These are phyloP conservation scores for Rugonectria rugulosa DNA, from an alignment of 2,329 filamentous ascomycete genomes.

Conservation along the genomic window DNA sequence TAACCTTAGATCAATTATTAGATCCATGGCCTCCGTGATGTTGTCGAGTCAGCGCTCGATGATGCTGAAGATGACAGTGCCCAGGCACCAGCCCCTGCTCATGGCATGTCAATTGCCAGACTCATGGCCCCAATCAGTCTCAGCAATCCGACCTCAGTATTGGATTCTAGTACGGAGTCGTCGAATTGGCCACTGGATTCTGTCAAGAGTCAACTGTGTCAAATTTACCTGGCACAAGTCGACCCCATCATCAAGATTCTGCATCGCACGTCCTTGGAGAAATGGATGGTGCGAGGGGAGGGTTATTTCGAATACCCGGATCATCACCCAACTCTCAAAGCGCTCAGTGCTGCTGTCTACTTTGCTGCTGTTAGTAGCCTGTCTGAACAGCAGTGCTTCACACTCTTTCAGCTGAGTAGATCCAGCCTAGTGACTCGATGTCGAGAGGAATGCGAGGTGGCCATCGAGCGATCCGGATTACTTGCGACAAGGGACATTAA, in stretches of 20 bases:
- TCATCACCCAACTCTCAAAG: constrained; percentile 11
- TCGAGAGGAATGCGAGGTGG: constrained; percentile 17
- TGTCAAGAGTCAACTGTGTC: neutral
- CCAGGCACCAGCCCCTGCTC: neutral
- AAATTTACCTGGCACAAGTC: constrained; percentile 20
- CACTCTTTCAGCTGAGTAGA: constrained; percentile 24
- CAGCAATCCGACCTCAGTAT: too few species aligned
- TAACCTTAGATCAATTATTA: neutral
- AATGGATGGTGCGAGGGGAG: constrained; percentile 29
- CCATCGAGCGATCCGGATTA: constrained; percentile 32
- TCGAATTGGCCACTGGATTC: neutral
- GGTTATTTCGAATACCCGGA: constrained; percentile 36
- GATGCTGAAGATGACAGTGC: neutral
- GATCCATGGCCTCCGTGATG: constrained; percentile 5
- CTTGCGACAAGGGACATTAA: constrained; percentile 38
- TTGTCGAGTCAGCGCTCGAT: constrained; percentile 1
- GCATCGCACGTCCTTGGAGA: constrained; percentile 18
- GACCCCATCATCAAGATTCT: constrained; percentile 28
- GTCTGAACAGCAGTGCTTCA: constrained; percentile 35
- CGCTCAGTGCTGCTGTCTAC: constrained; percentile 31
- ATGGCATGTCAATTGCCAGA: neutral
- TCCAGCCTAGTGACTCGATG: constrained; percentile 15
- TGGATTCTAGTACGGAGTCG: too few species aligned
- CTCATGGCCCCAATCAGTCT: neutral
- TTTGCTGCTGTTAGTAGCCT: constrained; percentile 35